phyloP scores from a whole-genome alignment of 1,284 basidiomycete genomes.

The Ganoderma sp. region DNA sequence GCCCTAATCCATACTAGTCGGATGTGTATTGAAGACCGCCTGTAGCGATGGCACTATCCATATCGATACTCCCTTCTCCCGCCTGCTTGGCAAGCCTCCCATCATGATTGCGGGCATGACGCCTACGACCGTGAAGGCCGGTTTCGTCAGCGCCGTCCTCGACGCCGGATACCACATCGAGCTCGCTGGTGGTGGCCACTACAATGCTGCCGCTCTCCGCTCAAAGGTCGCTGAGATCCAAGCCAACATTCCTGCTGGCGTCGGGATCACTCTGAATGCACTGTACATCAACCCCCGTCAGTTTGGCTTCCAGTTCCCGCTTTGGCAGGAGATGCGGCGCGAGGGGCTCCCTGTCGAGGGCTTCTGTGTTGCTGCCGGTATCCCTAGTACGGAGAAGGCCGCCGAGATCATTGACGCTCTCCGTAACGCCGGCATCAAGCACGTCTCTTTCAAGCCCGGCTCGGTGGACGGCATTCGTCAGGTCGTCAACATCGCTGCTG shows the following conservation, averaged over 20 bases:
- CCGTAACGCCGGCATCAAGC: slow-evolving; percentile 80
- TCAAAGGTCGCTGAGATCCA: slow-evolving; percentile 91
- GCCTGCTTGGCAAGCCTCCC: slow-evolving; percentile 93
- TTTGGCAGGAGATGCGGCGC: slow-evolving; percentile 97
- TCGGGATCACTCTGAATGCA: slow-evolving; percentile 93
- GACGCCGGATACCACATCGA: slow-evolving; percentile 96
- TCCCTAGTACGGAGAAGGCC: slow-evolving; percentile 92
- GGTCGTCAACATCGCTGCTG: slow-evolving; percentile 93
- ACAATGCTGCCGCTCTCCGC: slow-evolving; percentile 88
- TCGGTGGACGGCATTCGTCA: slow-evolving; percentile 97
- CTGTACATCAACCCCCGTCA: slow-evolving; percentile 99
- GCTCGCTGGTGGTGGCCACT: slow-evolving; percentile 97
- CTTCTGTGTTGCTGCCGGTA: slow-evolving; percentile 97
- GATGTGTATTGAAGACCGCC: slow-evolving; percentile 13
- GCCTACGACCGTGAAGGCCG: slow-evolving; percentile 90
- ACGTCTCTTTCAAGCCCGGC: slow-evolving; percentile 97
- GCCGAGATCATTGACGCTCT: slow-evolving; percentile 63
- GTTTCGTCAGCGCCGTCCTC: slow-evolving; percentile 91
- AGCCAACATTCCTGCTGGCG: slow-evolving; percentile 79
- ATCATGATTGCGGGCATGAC: slow-evolving; percentile 99
- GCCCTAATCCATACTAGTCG: neutral
- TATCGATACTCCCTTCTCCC: slow-evolving; percentile 95
- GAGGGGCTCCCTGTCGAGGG: slow-evolving; percentile 97
- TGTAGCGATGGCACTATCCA: slow-evolving; percentile 86
- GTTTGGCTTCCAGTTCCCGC: slow-evolving; percentile 94